A percentile compares a stretch with the other conserved stretches of the same genome.
These are phyloP conservation scores for Mycena rosella DNA, from an alignment of 768 basidiomycete genomes.

Conservation along the genomic window DNA sequence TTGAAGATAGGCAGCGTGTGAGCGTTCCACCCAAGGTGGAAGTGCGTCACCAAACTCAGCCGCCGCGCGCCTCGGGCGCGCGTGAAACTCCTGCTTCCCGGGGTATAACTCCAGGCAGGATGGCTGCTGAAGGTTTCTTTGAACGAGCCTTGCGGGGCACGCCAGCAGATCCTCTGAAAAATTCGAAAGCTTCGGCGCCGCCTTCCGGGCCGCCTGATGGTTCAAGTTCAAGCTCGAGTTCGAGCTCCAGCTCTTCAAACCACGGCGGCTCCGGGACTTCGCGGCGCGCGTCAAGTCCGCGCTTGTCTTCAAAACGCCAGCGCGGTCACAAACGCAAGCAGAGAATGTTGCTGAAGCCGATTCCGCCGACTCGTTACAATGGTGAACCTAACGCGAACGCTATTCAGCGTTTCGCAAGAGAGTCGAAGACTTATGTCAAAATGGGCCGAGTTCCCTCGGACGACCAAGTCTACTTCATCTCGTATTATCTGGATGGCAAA, in stretches of 20 bases:
- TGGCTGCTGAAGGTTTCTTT: conserved; percentile 9
- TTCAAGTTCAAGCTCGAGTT: conserved; percentile 2
- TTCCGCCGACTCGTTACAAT: conserved; percentile 42
- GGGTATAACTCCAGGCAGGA: not conserved
- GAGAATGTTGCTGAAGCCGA: conserved; percentile 39
- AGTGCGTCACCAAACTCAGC: not conserved
- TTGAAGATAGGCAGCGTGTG: not conserved
- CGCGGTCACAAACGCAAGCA: not conserved
- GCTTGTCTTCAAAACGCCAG: conserved; percentile 8
- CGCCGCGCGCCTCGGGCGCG: not conserved
- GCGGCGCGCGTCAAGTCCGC: not conserved
- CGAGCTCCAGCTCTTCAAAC: not conserved
- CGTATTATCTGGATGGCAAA: conserved; percentile 44
- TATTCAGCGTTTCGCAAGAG: conserved; percentile 43
- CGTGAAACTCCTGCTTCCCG: not conserved
- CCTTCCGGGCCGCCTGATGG: conserved; percentile 6
- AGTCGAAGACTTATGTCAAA: conserved; percentile 38
- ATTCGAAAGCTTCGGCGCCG: not conserved
- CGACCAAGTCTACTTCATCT: conserved; percentile 38
- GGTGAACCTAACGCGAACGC: conserved; percentile 38
- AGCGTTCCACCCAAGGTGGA: not conserved
- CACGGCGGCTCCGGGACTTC: not conserved
- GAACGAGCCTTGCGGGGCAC: conserved; percentile 7
- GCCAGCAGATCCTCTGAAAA: not conserved
- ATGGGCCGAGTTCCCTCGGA: conserved; percentile 31